Evolutionary conservation across 2,329 filamentous ascomycete genomes (phyloP), one percentile per base, ranked within the genome.

Genomic region (Beauveria bassiana): DNA sequence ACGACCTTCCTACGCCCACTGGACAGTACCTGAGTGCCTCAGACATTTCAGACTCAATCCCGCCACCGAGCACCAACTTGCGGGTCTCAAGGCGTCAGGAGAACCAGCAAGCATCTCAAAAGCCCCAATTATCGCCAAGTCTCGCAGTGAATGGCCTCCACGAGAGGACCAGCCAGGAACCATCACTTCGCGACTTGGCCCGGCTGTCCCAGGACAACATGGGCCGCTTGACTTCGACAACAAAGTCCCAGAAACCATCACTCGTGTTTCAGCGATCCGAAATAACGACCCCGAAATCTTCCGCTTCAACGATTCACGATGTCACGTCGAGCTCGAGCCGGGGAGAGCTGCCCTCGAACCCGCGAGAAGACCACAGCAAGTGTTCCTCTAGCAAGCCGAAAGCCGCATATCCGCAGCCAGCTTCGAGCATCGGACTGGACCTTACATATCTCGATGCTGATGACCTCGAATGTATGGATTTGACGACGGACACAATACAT

Each of bases 231-330:
- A 74, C 74, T 16, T 75, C 77, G 7, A 76, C 71, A 50, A 72
- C 74, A n/a, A 77, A 73, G 64, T 70, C 75, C 5, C 81, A 75
- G 64, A 79, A 76, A 62, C 77, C 77, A 6, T 75, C 74, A 31
- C 74, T 82, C 28, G 64, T 79, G 24, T 71, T 77, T 9, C 77
- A 72, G 50, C 73, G 74, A 63, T 71, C 77, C 53, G 77, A 76
- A 55, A 71, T 78, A 47, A 73, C 75, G 3, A 78, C 77, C 0
- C 79, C 80, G 2, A 51, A 53, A 40, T 61, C 62, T 66, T 51
- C 58, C 5, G 58, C 38, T 8, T 57, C 58, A 16, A 53, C 43
- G 22, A 43, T 46, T 26, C n/a, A 46, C 47, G 57, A 52, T 58
- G 56, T 34, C 34, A 47, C n/a, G 22, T 6, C 26, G 3, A 45